phyloP scores from a whole-genome alignment of 163 green algal species.

The Scenedesmus sp. region DNA sequence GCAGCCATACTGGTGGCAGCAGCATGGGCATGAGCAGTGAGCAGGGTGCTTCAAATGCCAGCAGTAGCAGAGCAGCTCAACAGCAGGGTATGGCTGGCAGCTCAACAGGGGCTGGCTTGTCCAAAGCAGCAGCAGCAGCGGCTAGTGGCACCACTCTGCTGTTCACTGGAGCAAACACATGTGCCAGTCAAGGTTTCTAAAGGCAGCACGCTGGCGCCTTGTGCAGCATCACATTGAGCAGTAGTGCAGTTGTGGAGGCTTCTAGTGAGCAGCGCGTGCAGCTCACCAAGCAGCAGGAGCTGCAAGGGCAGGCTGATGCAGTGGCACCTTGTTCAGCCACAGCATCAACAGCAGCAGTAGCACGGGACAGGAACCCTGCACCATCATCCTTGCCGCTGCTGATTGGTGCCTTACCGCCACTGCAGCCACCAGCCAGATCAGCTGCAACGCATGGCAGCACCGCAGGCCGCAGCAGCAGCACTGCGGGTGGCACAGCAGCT shows the following conservation, averaged over 20 bases:
- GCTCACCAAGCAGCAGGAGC: not conserved
- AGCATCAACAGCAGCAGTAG: slow-evolving; percentile 26
- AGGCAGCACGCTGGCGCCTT: no score
- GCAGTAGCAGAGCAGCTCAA: slow-evolving; percentile 3
- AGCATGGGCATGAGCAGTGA: slow-evolving; percentile 12
- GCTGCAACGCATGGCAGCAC: not conserved
- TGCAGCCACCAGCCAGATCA: not conserved
- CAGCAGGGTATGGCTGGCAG: not conserved
- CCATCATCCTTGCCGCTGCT: not conserved
- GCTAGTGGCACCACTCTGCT: not conserved
- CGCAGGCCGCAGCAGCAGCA: not conserved
- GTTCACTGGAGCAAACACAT: not conserved
- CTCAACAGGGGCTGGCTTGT: not conserved
- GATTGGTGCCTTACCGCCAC: not conserved
- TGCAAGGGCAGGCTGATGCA: not conserved
- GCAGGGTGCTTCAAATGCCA: not conserved
- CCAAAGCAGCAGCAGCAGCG: not conserved
- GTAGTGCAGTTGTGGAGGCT: not conserved
- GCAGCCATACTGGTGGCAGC: not conserved
- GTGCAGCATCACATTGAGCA: not conserved
- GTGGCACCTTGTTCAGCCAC: not conserved
- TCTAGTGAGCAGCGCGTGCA: not conserved
- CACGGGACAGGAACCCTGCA: not conserved
- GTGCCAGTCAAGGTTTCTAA: not conserved
- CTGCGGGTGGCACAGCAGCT: not conserved